Evolutionary conservation across 23 red algal species (phyloP), one percentile per base, ranked within the genome.

Genomic region (Gracilaria caudata): DNA sequence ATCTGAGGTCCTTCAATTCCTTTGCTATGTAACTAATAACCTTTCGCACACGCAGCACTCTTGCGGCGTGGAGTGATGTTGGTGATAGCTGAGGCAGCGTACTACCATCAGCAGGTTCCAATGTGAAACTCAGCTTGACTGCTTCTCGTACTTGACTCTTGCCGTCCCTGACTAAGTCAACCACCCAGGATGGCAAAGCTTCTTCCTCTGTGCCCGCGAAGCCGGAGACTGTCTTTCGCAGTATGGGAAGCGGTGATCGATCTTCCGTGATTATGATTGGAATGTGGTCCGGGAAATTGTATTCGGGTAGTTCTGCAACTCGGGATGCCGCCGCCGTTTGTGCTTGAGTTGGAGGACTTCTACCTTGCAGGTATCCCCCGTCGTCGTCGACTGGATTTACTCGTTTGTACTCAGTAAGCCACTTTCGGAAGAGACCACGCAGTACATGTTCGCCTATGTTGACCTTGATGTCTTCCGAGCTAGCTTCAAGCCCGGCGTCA

Each of bases 381-480:
- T 81, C 87, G 41, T 81, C 78, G 36, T 66, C 87, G 10, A 82
- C 46, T 35, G 60, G 24, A 45, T 65, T 78, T 40, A 55, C 14
- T 89, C 53, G 51, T 38, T 89, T 83, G 40, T 70, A 84, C 41
- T 78, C 56, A 61, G 86, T 78, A 26, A 57, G 6, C 96, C 96
- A 98, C 38, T 88, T 86, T 65, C 54, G 81, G 89, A 98, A 98
- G 7, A 98, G 84, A 20, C 79, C 96, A 51, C 90, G 84, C 9
- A 98, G 44, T 25, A 88, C 88, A 77, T 98, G 96, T 46, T 98
- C 96, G n/a, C 96, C 96, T 11, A 98, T 95, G 81, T 98, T 98
- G 17, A 98, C 92, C 83, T 98, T 98, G 25, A 83, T 73, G 28
- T 98, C 96, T 55, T 98, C 96, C 28, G 92, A 93, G 40, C 78